Evolutionary conservation across 257 asterid species (phyloP), one percentile per base, ranked within the genome.

Genomic region (Penstemon newberryi): DNA sequence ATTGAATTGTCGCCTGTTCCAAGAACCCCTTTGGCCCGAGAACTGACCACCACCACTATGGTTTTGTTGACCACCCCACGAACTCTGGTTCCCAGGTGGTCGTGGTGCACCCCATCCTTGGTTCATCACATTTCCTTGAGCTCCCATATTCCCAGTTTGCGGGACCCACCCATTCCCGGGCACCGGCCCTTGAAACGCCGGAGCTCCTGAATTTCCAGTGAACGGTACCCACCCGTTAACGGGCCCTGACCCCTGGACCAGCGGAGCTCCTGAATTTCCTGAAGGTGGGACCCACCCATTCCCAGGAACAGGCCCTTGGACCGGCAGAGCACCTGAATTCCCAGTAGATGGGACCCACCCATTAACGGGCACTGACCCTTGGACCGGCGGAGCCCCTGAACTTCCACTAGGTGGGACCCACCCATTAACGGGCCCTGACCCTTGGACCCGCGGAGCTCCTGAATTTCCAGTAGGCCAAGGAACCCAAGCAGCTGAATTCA

Each of bases 1-100:
- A 8, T 12, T 63, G 33, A 45, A n/a, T 12, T 36, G 71, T 60
- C 90, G 95, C 74, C 96, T 81, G 62, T 81, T 82, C 96, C 95
- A 87, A 45, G 90, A 83, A 7, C 86, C 83, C 55, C 84, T 73
- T 46, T 52, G 90, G 36, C 89, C 87, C 0, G 82, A 66, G 73
- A 79, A 87, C 75, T 84, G 84, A 25, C 33, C 33, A 25, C 2
- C 33, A 61, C 85, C 84, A 46, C 90, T 81, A 56, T 63, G 81
- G 77, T 78, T 75, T 38, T 74, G 94, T 11, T 82, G 88, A 0
- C 75, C 80, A 59, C 81, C 82, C 91, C 92, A 82, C 8, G 74
- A 44, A 8, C 83, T 88, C 70, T 83, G 86, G 71, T 67, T 77
- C 19, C 84, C 89, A 3, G 79, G 54, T 46, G 79, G 83, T 25